Evolutionary conservation across 495 filamentous ascomycete species (phyloP).

Genomic region (Hypoxylon lenormandii): DNA sequence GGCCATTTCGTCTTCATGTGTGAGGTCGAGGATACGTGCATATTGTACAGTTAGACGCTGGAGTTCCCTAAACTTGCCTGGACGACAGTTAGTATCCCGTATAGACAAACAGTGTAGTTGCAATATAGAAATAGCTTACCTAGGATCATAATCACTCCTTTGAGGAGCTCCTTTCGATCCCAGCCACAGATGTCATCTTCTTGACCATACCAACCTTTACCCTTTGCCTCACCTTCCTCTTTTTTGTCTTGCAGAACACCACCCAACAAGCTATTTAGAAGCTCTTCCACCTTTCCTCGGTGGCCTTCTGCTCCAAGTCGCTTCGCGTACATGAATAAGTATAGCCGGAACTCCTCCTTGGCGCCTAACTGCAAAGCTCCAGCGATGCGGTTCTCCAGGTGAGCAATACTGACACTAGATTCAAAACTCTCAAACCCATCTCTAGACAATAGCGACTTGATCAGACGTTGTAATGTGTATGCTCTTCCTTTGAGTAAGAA

Average conservation of each 20-base stretch:
- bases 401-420: slow-evolving; percentile 87
- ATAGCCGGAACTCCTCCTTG: slow-evolving; percentile 88
- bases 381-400: slow-evolving; percentile 93
- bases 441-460: slow-evolving; percentile 83
- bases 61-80: slow-evolving; percentile 92
- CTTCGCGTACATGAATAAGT: slow-evolving; percentile 95
- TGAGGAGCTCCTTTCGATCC: slow-evolving; percentile 84
- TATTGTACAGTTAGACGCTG: slow-evolving; percentile 93
- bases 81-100: slow-evolving; percentile 51
- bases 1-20: slow-evolving; percentile 64
- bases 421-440: slow-evolving; percentile 95
- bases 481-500: slow-evolving; percentile 90
- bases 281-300: slow-evolving; percentile 88
- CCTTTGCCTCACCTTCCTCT: slow-evolving; percentile 61
- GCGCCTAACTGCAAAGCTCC: slow-evolving; percentile 86
- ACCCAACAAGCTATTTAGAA: slow-evolving; percentile 82
- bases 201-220: slow-evolving; percentile 68
- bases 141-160: slow-evolving; percentile 88
- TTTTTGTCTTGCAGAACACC: slow-evolving; percentile 70
- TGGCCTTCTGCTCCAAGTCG: slow-evolving; percentile 90
- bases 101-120: slow-evolving; percentile 7
- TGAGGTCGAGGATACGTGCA: slow-evolving; percentile 76
- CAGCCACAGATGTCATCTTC: slow-evolving; percentile 84
- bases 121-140: slow-evolving; percentile 69
- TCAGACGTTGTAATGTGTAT: slow-evolving; percentile 85